These are phyloP conservation scores for Alternaria incomplexa DNA, from an alignment of 2,329 filamentous ascomycete species.

Conservation along the genomic window DNA sequence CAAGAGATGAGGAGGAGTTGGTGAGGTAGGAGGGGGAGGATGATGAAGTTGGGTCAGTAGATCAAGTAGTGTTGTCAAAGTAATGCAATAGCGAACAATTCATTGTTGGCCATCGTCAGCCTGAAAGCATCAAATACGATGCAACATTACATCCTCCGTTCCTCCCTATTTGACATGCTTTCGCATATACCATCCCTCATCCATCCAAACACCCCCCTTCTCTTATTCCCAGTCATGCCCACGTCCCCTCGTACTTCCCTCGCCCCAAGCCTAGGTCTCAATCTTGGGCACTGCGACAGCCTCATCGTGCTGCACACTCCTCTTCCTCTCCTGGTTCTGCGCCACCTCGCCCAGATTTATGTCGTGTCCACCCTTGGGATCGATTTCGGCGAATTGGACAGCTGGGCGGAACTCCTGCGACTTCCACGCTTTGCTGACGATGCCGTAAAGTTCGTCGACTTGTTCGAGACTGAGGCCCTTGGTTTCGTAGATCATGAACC, in stretches of 20 bases:
- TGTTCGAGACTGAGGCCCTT: slow-evolving; percentile 78
- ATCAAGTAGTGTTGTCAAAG: background rate
- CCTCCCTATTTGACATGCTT: background rate
- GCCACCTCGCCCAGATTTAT: slow-evolving; percentile 39
- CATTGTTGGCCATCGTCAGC: background rate
- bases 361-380: slow-evolving; percentile 19
- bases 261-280: background rate
- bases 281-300: background rate
- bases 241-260: background rate
- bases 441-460: slow-evolving; percentile 80
- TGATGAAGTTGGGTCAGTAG: background rate
- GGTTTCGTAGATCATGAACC: slow-evolving; percentile 76
- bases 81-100: background rate
- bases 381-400: slow-evolving; percentile 42
- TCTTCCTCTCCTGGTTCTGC: slow-evolving; percentile 41
- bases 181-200: background rate
- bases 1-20: background rate
- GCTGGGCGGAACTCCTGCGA: slow-evolving; percentile 68
- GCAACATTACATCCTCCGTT: background rate
- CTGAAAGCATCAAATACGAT: background rate
- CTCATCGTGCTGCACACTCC: slow-evolving; percentile 39
- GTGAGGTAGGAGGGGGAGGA: background rate
- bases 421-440: slow-evolving; percentile 73
- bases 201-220: background rate
- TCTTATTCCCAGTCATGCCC: background rate